Base-by-base conservation (phyloP, 2,329 filamentous ascomycete species). In the Neurospora sp. region DNA sequence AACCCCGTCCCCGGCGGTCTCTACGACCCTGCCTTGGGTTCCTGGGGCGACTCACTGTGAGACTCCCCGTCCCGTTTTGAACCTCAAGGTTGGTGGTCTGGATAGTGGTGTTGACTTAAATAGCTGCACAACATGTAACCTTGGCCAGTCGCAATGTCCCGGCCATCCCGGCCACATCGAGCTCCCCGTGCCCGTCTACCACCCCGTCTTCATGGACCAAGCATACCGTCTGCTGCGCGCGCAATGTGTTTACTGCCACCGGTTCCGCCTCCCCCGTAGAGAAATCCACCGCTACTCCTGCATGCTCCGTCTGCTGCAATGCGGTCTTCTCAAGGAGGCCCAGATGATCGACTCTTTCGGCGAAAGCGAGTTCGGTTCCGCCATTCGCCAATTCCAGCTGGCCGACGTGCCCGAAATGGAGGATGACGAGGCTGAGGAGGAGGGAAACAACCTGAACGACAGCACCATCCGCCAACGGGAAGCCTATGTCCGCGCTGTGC, bases 151-250 rank as follows among this genome's bases (percentile, higher is more conserved):
- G 77, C 88, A 88, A 75, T 99, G 96, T 79, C 93, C 95, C 6
- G 96, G 96, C 70, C 96, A 99, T 82, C 88, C 91, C 71, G 96
- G 96, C 68, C 96, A 99, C 78, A 97, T 99, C 79, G 93, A 97
- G 76, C 89, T 99, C 12, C 94, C 96, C 15, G 91, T 94, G 12
- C 92, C 92, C 66, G 92, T 97, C 68, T 99, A 98, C 79, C 95
- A 99, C 80, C 92, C 95, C n/a, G 91, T 93, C 1, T 98, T 97
- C 77, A 91, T 99, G 84, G 94, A 97, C 78, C 94, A 97, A 79
- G 87, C 94, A 68, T 87, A 96, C 73, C 90, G 92, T 65, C 84
- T 99, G 66, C 85, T 99, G 23, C 89, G 93, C 75, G 91, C 92
- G 69, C 91, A 95, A 80, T 99, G 96, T 79, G 87, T 91, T 71